These are phyloP conservation scores for Hydnomerulius pinastri DNA, from an alignment of 768 basidiomycete species.

Conservation along the genomic window DNA sequence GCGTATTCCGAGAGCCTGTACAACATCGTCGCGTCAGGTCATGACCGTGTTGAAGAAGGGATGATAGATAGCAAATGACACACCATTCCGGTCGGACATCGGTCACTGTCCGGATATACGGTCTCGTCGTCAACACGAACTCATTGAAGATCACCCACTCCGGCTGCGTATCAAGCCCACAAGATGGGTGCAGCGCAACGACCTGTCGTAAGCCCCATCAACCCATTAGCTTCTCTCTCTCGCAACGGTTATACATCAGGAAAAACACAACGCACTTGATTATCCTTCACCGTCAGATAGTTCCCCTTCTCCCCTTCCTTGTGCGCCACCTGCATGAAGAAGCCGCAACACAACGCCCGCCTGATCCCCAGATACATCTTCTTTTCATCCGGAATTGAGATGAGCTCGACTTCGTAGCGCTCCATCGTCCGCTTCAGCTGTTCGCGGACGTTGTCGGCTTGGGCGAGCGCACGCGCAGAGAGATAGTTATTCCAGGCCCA, in stretches of 20 bases:
- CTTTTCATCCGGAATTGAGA: slow-evolving; percentile 66
- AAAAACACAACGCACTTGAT: slow-evolving; percentile 58
- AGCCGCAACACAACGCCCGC: slow-evolving; percentile 85
- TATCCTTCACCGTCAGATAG: slow-evolving; percentile 93
- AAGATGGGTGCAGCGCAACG: slow-evolving; percentile 66
- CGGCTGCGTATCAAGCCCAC: slow-evolving; percentile 82
- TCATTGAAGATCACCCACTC: slow-evolving; percentile 95
- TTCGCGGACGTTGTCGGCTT: slow-evolving; percentile 91
- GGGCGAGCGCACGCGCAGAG: slow-evolving; percentile 75
- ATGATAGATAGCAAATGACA: slow-evolving; percentile 21
- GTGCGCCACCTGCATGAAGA: slow-evolving; percentile 98
- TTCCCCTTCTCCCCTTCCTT: slow-evolving; percentile 88
- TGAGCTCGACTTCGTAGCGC: slow-evolving; percentile 75
- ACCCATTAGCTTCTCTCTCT: too few relatives aligned
- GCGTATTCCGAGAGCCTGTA: slow-evolving; percentile 66
- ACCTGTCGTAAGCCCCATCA: slow-evolving; percentile 8
- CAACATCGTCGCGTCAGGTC: not conserved
- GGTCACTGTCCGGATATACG: slow-evolving; percentile 90
- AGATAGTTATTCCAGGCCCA: slow-evolving; percentile 95
- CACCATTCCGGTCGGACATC: slow-evolving; percentile 88
- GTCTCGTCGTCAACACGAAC: slow-evolving; percentile 88
- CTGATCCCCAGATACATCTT: slow-evolving; percentile 77
- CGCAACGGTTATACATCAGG: not conserved
- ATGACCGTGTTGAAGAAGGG: slow-evolving; percentile 1
- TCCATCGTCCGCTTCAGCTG: slow-evolving; percentile 94